A percentile compares a stretch with the other conserved stretches of the same genome.
These are phyloP conservation scores for Phytophthora foliorum DNA, from an alignment of 352 stramenopile genomes.

Conservation along the genomic window DNA sequence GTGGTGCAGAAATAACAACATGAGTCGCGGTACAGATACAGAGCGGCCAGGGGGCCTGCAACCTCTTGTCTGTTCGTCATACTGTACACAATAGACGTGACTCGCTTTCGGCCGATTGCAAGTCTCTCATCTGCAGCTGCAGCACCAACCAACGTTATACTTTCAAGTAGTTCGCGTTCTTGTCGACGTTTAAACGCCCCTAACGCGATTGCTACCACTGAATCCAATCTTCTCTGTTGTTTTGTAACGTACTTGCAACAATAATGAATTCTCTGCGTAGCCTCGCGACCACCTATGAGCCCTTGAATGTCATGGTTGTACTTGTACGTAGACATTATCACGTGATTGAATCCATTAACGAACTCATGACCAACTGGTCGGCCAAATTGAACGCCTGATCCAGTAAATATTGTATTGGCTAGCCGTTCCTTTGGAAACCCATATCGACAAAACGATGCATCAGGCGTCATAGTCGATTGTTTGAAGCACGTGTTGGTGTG, in stretches of 20 bases:
- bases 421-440: not conserved
- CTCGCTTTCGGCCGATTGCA: not conserved
- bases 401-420: not conserved
- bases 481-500: conserved; percentile 11
- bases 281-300: not conserved
- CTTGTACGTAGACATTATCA: not conserved
- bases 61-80: not conserved
- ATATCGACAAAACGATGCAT: not conserved
- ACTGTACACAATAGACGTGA: not conserved
- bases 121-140: not conserved
- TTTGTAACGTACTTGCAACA: not conserved
- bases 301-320: not conserved
- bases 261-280: not conserved
- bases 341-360: not conserved
- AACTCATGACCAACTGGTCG: not conserved
- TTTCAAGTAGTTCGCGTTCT: not conserved
- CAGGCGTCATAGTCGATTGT: not conserved
- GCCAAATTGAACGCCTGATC: not conserved
- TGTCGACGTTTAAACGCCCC: not conserved
- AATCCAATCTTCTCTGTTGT: not conserved
- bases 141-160: not conserved
- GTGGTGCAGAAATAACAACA: not conserved
- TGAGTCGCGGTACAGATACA: not conserved
- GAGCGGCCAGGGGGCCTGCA: not conserved
- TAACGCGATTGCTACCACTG: not conserved